Evolutionary conservation across 2,329 filamentous ascomycete species (phyloP), one percentile per base, ranked within the genome.

Genomic region (Aspergillus sergii): DNA sequence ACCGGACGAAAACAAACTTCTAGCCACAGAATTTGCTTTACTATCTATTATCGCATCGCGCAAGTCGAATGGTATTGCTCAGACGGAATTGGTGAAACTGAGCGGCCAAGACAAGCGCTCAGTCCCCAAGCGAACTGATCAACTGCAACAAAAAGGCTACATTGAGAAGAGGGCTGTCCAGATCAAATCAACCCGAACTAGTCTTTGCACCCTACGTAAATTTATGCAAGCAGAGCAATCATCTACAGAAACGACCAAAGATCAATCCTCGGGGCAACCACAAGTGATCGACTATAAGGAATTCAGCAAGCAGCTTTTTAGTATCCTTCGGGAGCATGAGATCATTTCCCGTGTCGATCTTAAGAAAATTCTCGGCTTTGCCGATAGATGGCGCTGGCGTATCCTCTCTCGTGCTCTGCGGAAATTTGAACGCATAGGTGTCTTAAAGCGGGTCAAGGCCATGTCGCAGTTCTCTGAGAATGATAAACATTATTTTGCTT

Each of bases 81-180:
- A 90, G 70, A 83, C 85, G 2, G 82, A 86, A 2, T 74, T 89
- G 43, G 80, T 82, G 46, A 78, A 75, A 58, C 69, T 84, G 26
- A 87, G 85, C 66, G 85, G 85, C 7, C 88, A 90, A 74, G 87
- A 90, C 72, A 89, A 89, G 71, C 82, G 87, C 53, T 90, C 88
- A 1, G 83, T 89, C 2, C 88, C 88, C 1, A 81, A 85, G 64
- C 80, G 88, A 45, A 90, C 88, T 3, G 85, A 88, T 64, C 74
- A 78, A 3, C 77, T 90, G 45, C 80, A 81, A 7, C 73, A 79
- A 41, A 88, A 86, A 66, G 87, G 87, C 0, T 89, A 89, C 71
- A 89, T 90, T 59, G 80, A 83, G 46, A 90, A 90, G 69, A 78
- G 79, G 58, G 71, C 76, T 10, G 79, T 86, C 21, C 78, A 84